Base-by-base conservation (phyloP, 345 rosid species). In the Moricandia moricandioides region DNA sequence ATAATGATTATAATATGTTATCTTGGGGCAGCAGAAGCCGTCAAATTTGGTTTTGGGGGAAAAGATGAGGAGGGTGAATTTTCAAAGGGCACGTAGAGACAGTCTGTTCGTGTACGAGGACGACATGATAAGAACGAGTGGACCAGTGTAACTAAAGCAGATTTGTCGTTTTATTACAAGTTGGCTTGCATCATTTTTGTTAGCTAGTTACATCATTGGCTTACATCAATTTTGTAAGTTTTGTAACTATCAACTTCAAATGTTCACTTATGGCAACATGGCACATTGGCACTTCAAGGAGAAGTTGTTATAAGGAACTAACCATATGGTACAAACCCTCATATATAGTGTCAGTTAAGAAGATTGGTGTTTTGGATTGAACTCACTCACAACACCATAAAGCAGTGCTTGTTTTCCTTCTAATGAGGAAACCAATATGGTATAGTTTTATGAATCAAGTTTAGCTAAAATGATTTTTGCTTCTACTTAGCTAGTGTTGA, bases 81-180 rank as follows among this genome's bases (percentile, higher is more conserved):
- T 55, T 34, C 70, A 7, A 76, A 31, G 56, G 73, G 16, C 69
- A 60, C 45, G 45, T 68, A 24, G 13, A 30, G 78, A 58, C 39
- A 3, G 37, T 65, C 40, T 43, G 60, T 60, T 75, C 55, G 62
- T 61, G 55, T 75, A 59, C 60, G 62, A 68, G 7, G 35, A 52
- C 47, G 56, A 67, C 60, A 8, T 26, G 63, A 68, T 29, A 47
- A 34, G 45, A 34, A 76, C 30, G 65, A 76, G 37, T 62, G 27
- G 75, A 18, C 58, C 58, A 75, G 62, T 49, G 24, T 67, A 33
- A 65, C 54, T 61, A 17, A 52, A 39, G 65, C 70, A 39, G 14
- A 69, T 55, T 76, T 76, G 65, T 69, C 56, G 37, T 54, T 24
- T 16, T 63, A 21, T 63, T 65, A 63, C 75, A 69, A 69, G 14